A percentile compares a stretch with the other conserved stretches of the same genome.
These are phyloP conservation scores for Trypanosoma lewisi DNA, from an alignment of 208 protist species.

Conservation along the genomic window DNA sequence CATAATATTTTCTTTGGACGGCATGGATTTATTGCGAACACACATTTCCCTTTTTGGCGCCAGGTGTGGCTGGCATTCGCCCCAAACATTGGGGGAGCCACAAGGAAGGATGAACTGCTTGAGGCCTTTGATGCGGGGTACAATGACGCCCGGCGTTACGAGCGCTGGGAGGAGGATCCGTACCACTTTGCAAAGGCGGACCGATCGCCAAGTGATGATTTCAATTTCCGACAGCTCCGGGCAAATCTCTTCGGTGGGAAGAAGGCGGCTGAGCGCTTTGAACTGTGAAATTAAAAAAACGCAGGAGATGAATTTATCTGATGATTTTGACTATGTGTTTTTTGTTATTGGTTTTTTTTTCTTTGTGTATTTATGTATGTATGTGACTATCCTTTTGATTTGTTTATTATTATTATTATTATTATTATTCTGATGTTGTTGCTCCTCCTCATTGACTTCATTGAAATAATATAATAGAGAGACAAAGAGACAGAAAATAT, in stretches of 20 bases:
- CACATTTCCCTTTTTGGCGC: slow-evolving; percentile 68
- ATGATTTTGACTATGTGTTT: not conserved
- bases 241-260: slow-evolving; percentile 79
- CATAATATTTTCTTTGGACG: slow-evolving; percentile 87
- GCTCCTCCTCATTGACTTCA: too few relatives aligned
- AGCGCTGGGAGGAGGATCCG: slow-evolving; percentile 90
- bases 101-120: slow-evolving; percentile 58
- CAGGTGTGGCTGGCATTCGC: slow-evolving; percentile 74
- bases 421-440: too few relatives aligned
- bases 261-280: slow-evolving; percentile 59
- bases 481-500: not conserved
- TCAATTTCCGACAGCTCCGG: slow-evolving; percentile 77
- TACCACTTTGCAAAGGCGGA: slow-evolving; percentile 88
- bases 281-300: slow-evolving; percentile 66
- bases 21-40: slow-evolving; percentile 84
- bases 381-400: not conserved
- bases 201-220: slow-evolving; percentile 76
- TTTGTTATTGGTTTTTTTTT: not conserved
- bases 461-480: not conserved
- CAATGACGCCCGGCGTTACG: slow-evolving; percentile 83
- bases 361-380: slow-evolving; percentile 1
- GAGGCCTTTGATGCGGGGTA: slow-evolving; percentile 85
- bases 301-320: too few relatives aligned
- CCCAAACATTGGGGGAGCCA: slow-evolving; percentile 50
- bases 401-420: not conserved